Percentiles rank a stretch among this genome's conserved stretches.
These are phyloP conservation scores for Eucalyptus cladocalyx DNA, from an alignment of 345 rosid species.

Conservation along the genomic window DNA sequence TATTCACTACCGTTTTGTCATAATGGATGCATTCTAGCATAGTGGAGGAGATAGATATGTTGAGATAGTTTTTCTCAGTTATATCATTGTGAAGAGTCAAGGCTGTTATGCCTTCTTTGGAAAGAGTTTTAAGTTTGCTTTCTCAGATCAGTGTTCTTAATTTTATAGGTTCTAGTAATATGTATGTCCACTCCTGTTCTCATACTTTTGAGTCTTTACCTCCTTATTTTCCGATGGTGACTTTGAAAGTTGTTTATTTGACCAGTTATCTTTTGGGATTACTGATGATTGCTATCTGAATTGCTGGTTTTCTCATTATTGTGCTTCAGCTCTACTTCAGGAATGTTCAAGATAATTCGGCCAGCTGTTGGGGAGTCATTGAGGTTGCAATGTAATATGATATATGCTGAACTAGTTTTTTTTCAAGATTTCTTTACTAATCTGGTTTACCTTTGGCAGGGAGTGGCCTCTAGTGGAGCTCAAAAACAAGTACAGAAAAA, in stretches of 20 bases:
- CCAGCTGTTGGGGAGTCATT: slow-evolving; percentile 94
- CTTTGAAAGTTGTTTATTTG: neutral
- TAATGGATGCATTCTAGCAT: neutral
- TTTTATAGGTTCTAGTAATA: neutral
- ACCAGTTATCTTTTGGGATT: neutral
- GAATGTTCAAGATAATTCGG: slow-evolving; percentile 76
- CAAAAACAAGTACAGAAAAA: slow-evolving; percentile 71
- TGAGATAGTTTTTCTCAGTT: neutral
- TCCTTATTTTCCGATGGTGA: neutral
- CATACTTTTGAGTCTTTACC: neutral
- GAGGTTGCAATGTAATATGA: slow-evolving; percentile 31
- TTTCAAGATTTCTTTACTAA: neutral
- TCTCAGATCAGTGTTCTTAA: neutral
- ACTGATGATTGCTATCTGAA: neutral
- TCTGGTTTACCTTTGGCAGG: slow-evolving; percentile 19
- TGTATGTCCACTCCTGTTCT: neutral
- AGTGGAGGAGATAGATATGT: neutral
- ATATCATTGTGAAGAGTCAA: neutral
- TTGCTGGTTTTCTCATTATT: neutral
- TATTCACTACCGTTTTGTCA: neutral
- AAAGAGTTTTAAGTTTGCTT: neutral
- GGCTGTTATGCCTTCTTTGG: neutral
- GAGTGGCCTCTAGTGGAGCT: slow-evolving; percentile 81
- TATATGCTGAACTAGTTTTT: neutral
- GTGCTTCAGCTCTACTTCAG: slow-evolving; percentile 58